Evolutionary conservation across 1,284 basidiomycete species (phyloP).

Genomic region (Papiliotrema nemorosa): DNA sequence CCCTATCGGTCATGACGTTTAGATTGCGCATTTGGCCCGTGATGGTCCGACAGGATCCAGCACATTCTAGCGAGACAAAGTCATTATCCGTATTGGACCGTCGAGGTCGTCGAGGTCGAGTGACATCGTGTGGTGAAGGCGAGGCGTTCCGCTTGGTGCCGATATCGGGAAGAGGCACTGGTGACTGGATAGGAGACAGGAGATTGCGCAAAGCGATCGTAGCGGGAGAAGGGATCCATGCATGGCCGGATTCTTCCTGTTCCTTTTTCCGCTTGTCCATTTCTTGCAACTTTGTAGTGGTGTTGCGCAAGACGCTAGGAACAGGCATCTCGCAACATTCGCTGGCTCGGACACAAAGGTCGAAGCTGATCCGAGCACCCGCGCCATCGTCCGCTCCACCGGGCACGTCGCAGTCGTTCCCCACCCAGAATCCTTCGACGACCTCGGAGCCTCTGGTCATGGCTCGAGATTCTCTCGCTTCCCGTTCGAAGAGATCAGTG

Average conservation of each 20-base stretch:
- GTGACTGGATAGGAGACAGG: conserved; percentile 25
- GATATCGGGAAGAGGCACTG: conserved; percentile 10
- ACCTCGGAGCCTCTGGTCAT: conserved; percentile 78
- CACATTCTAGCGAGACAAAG: conserved; percentile 42
- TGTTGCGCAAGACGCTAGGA: conserved; percentile 14
- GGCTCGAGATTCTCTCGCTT: conserved; percentile 34
- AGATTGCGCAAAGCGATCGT: conserved; percentile 45
- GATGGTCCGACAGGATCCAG: conserved; percentile 43
- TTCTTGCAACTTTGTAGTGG: conserved; percentile 29
- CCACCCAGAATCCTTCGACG: conserved; percentile 57
- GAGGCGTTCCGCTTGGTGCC: conserved; percentile 21
- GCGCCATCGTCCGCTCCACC: conserved; percentile 38
- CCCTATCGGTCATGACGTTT: conserved; percentile 38
- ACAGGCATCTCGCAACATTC: conserved; percentile 48
- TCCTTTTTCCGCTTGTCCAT: conserved; percentile 25
- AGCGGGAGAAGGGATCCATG: conserved; percentile 40
- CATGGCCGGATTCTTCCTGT: conserved; percentile 10
- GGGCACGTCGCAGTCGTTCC: conserved; percentile 49
- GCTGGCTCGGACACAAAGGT: conserved; percentile 47
- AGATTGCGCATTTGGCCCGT: conserved; percentile 40
- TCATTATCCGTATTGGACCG: conserved; percentile 14
- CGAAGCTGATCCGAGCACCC: conserved; percentile 32
- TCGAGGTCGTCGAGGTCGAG: conserved; percentile 15
- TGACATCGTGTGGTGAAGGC: conserved; percentile 8
- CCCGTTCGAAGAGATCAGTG: conserved; percentile 53